Percentiles rank a stretch among this genome's conserved stretches.
Conservation (phyloP, 768 basidiomycete species). For the Macrolepiota dolichaula region DNA sequence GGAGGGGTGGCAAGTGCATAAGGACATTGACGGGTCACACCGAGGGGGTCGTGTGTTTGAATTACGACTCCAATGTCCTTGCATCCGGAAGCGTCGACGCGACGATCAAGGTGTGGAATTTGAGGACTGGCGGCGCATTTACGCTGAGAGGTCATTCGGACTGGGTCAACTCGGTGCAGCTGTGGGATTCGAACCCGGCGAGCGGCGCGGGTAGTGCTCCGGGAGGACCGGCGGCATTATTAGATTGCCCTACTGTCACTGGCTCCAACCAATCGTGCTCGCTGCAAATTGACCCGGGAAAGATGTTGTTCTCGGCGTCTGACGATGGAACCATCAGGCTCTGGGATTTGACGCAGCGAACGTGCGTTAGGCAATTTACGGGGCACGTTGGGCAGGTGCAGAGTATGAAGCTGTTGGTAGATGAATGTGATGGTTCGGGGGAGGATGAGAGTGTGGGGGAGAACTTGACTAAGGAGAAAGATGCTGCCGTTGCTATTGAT, state of each 20-base stretch:
- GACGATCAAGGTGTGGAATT: slow-evolving; percentile 96
- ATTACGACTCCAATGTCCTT: slow-evolving; percentile 88
- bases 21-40: slow-evolving; percentile 88
- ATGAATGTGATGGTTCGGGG: slow-evolving; percentile 35
- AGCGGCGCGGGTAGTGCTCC: slow-evolving; percentile 24
- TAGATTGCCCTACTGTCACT: slow-evolving; percentile 31
- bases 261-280: slow-evolving; percentile 24
- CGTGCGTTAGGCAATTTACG: slow-evolving; percentile 78
- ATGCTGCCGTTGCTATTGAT: slow-evolving; percentile 12
- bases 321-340: slow-evolving; percentile 92
- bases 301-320: slow-evolving; percentile 96
- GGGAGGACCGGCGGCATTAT: slow-evolving; percentile 23
- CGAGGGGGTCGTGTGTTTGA: slow-evolving; percentile 86
- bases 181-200: slow-evolving; percentile 73
- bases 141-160: slow-evolving; percentile 89
- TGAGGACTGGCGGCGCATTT: slow-evolving; percentile 88
- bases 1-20: slow-evolving; percentile 86
- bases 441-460: slow-evolving; percentile 22
- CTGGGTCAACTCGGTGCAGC: slow-evolving; percentile 93
- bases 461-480: slow-evolving; percentile 15
- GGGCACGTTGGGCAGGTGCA: slow-evolving; percentile 97
- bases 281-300: slow-evolving; percentile 70
- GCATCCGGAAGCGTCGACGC: slow-evolving; percentile 92
- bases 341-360: slow-evolving; percentile 84
- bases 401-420: slow-evolving; percentile 75